phyloP scores from a whole-genome alignment of 495 filamentous ascomycete genomes.

The Astrothelium macrocarpum region DNA sequence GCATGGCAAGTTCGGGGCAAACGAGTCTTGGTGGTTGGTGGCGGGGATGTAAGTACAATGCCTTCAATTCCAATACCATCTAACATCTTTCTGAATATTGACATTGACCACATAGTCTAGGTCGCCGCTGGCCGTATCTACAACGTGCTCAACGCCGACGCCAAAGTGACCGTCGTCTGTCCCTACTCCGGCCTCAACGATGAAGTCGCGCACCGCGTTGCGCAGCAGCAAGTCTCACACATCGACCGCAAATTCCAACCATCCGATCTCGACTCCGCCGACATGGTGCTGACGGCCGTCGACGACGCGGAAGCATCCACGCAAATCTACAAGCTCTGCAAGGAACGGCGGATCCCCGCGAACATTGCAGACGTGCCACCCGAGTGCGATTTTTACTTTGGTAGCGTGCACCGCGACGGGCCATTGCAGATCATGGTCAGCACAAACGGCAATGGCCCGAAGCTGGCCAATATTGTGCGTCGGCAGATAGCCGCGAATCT shows the following conservation, averaged over 20 bases:
- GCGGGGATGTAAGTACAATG: constrained; percentile 63
- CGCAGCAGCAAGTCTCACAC: constrained; percentile 61
- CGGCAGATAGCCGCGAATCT: constrained; percentile 69
- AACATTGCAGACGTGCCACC: constrained; percentile 96
- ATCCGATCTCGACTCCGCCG: constrained; percentile 59
- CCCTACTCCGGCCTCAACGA: constrained; percentile 72
- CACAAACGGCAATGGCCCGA: constrained; percentile 93
- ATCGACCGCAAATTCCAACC: constrained; percentile 74
- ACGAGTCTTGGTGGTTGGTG: constrained; percentile 76
- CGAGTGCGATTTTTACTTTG: constrained; percentile 98
- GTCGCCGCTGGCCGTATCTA: constrained; percentile 92
- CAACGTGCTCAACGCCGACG: constrained; percentile 88
- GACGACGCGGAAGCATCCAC: constrained; percentile 85
- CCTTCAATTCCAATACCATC: neutral
- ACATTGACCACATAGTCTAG: constrained; percentile 40
- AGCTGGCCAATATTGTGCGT: constrained; percentile 77
- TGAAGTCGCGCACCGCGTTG: constrained; percentile 76
- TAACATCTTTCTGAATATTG: constrained; percentile 10
- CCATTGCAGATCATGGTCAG: constrained; percentile 96
- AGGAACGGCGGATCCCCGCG: constrained; percentile 69
- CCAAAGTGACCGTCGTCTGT: constrained; percentile 73
- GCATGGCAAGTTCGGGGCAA: constrained; percentile 90
- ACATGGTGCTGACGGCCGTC: constrained; percentile 86
- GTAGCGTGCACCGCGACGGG: constrained; percentile 86
- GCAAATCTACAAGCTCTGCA: constrained; percentile 83